Evolutionary conservation across 768 basidiomycete species (phyloP), one percentile per base, ranked within the genome.

Genomic region (Russula brevipes): DNA sequence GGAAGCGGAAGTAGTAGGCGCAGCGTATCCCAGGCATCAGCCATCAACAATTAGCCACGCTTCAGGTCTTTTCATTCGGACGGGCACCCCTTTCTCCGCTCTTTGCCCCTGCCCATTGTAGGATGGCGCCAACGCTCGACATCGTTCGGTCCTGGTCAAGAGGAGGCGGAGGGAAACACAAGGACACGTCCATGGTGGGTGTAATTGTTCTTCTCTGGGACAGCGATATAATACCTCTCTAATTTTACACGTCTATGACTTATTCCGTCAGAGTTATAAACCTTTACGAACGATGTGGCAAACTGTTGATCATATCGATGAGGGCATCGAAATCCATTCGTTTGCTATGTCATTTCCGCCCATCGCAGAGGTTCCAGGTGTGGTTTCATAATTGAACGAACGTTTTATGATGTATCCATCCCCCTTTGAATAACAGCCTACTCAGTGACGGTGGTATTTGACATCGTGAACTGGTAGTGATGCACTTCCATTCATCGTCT

Each of bases 121-220:
- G 30, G 54, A 9, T 33, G 60, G 60, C 10, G 71, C n/a, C 70
- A 70, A 53, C 76, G 71, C 19, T 68, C 73, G 49, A 68, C 9
- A 73, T 78, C 42, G 59, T 67, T 53, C 76, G 78, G 59, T 76
- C 78, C 60, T 53, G 45, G 38, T n/a, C 33, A 82, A 67, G 77
- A 75, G 10, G 81, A 84, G 66, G 81, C 77, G 41, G 74, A 77
- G 39, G 36, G 44, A 62, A 79, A 79, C 64, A 74, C 77, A 24
- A 76, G 73, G 59, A 73, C 73, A 33, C 76, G 77, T 38, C 82
- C 85, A 12, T 85, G 85, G 85, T 73, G 85, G 65, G 83, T 81
- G 44, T 80, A 84, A 39, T 88, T 86, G 87, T 80, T 87, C 79
- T 88, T 85, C 72, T 77, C 75, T 68, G 57, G 77, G 64, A n/a